These are phyloP conservation scores for Kingdonia uniflora DNA, from an alignment of 164 flowering plant genomes.

Conservation along the genomic window DNA sequence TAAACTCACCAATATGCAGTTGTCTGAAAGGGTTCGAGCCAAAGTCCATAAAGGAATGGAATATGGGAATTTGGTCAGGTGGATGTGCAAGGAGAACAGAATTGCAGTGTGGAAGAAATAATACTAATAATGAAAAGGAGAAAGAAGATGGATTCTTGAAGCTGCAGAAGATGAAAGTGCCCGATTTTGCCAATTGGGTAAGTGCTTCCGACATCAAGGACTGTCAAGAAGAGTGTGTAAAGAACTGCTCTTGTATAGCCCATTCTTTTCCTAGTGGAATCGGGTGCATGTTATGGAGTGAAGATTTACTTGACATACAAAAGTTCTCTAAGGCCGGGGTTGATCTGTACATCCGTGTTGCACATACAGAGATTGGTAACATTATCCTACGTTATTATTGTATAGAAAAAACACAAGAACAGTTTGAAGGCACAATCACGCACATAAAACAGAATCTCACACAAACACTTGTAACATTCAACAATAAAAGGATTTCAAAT, in stretches of 20 bases:
- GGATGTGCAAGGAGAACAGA: constrained; percentile 10
- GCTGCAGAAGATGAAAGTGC: not conserved
- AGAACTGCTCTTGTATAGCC: not conserved
- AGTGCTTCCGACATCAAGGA: not conserved
- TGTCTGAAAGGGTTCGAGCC: constrained; percentile 12
- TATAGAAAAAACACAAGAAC: no score
- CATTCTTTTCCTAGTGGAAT: not conserved
- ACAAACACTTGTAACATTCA: no score
- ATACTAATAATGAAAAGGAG: not conserved
- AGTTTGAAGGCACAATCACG: no score
- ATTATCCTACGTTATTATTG: not conserved
- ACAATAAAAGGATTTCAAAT: no score
- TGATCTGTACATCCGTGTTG: not conserved
- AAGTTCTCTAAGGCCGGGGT: not conserved
- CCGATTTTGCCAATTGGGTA: not conserved
- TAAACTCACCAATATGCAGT: constrained; percentile 2
- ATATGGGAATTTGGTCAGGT: constrained; percentile 5
- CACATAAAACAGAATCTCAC: no score
- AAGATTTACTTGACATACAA: not conserved
- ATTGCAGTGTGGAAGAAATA: constrained; percentile 5
- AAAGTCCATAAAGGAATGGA: constrained; percentile 4
- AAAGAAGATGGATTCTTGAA: constrained; percentile 6
- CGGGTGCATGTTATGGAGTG: not conserved
- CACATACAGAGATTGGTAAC: not conserved
- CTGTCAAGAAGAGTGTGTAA: not conserved